Evolutionary conservation across 129 eudicot genomes (phyloP), one percentile per base, ranked within the genome.

Genomic region (Flaveria bidentis): DNA sequence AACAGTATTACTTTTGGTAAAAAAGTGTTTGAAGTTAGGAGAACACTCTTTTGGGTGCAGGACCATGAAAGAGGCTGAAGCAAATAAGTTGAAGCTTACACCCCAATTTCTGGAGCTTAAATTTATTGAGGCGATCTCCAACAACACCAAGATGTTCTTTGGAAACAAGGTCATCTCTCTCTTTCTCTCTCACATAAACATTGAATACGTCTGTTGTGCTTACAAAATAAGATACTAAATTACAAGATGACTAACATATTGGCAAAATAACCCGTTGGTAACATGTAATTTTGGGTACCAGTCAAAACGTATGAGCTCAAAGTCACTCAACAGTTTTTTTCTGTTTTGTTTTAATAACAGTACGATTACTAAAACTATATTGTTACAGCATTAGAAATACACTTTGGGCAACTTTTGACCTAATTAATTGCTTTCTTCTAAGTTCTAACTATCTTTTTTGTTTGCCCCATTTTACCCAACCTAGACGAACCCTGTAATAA

Each of bases 1-100:
- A 22, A 9, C 61, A 62, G 39, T 46, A 25, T 25, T 46, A 46
- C 2, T 75, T 46, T 23, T 50, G 67, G n/a, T 6, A 50, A 58
- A 62, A 62, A 49, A 65, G 51, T 50, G 73, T 51, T 39, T 45
- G 25, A 25, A 80, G 73, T 64, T 17, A 12, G 51, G 42, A 41
- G 5, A 36, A 61, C n/a, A 5, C 36, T 73, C 57, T 55, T 75
- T 66, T 39, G 47, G 69, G 68, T 89, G 12, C 82, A 93, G 98
- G 80, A 83, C 88, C 57, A 72, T 93, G 82, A 93, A 75, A 85
- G 98, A 93, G 82, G 97, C 97, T 0, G 98, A 93, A 84, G 97
- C 96, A 76, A 88, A 93, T 89, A 91, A 66, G 72, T 66, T 93
- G 89, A 90, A 78, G 87, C 96, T 90, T 20, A 88, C 98, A 20